Percentiles rank a stretch among this genome's conserved stretches.
Conservation (phyloP, 2,329 filamentous ascomycete species). For the Claviceps sp. region DNA sequence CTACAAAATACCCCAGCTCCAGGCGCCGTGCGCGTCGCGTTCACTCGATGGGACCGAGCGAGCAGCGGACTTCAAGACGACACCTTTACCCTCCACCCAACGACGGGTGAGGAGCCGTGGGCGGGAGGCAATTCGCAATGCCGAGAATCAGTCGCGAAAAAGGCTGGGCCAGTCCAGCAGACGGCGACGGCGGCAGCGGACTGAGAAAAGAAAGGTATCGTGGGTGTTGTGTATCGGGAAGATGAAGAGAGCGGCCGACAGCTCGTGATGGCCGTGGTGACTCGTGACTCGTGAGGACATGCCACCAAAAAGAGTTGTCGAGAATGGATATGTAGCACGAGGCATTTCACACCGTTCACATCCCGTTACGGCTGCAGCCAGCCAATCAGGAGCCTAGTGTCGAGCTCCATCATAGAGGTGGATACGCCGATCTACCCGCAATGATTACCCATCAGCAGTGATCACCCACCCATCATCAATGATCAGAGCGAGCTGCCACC, state of each 20-base stretch:
- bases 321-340: too few species aligned
- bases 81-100: background rate
- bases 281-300: background rate
- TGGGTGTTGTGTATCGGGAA: background rate
- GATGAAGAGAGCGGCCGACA: background rate
- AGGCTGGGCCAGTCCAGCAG: background rate
- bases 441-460: too few species aligned
- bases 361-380: background rate
- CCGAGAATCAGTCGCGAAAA: background rate
- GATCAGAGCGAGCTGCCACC: too few species aligned
- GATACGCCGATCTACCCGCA: too few species aligned
- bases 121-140: background rate
- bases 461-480: too few species aligned
- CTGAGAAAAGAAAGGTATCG: background rate
- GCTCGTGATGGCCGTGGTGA: background rate
- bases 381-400: slow-evolving; percentile 1
- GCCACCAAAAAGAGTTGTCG: background rate
- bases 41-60: background rate
- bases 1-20: slow-evolving; percentile 1
- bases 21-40: slow-evolving; percentile 3
- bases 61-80: background rate
- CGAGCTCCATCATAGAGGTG: too few species aligned
- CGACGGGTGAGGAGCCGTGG: background rate
- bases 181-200: background rate
- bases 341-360: too few species aligned